Conservation (phyloP, 2,329 filamentous ascomycete genomes). For the Verticillium klebahnii region DNA sequence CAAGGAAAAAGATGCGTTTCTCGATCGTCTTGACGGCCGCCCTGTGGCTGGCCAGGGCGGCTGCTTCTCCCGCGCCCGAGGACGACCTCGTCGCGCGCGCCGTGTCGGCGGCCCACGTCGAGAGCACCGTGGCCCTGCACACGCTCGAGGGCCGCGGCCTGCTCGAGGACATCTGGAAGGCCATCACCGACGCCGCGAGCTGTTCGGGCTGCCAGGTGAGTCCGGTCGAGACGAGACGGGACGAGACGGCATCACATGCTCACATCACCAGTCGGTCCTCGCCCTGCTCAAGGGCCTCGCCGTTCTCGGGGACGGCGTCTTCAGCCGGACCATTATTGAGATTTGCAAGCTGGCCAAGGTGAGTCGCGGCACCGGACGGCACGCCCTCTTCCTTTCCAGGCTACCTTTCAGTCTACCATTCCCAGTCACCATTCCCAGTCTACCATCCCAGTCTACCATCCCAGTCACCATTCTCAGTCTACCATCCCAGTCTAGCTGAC, state of each 20-base stretch:
- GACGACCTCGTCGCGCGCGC: neutral
- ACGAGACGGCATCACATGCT: neutral
- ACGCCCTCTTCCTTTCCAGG: neutral
- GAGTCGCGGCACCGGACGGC: neutral
- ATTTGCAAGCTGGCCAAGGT: neutral
- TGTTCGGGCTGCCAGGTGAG: neutral
- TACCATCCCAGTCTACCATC: no score
- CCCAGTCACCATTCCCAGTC: no score
- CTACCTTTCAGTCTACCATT: no score
- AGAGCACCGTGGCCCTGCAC: neutral
- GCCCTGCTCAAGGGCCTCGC: neutral
- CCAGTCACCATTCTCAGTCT: no score
- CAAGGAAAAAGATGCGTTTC: neutral
- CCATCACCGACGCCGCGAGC: neutral
- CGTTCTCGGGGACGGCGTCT: neutral
- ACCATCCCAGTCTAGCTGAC: no score
- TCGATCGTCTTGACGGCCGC: neutral
- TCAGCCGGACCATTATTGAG: neutral
- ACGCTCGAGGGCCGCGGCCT: neutral
- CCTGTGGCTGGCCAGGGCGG: neutral
- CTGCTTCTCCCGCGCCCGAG: neutral
- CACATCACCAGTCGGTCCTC: neutral
- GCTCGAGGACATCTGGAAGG: neutral
- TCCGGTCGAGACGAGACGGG: neutral
- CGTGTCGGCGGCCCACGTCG: neutral